These are phyloP conservation scores for Fusarium fracticaudum DNA, from an alignment of 2,329 filamentous ascomycete genomes.

Conservation along the genomic window DNA sequence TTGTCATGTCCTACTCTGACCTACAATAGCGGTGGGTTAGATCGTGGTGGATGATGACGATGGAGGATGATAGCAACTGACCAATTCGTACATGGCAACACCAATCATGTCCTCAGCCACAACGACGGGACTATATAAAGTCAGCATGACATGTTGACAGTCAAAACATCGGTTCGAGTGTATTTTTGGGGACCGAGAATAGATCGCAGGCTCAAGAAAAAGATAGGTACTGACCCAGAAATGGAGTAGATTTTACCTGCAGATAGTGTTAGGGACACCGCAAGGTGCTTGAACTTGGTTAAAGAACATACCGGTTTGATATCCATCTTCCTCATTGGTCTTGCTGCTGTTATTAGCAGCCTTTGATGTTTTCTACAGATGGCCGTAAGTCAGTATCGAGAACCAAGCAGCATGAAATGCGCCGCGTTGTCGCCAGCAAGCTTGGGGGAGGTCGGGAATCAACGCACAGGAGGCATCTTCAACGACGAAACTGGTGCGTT, in stretches of 20 bases:
- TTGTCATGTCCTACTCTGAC: constrained; percentile 92
- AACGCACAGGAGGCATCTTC: constrained; percentile 68
- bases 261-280: constrained; percentile 39
- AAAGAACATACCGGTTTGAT: constrained; percentile 51
- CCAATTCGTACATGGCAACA: constrained; percentile 99
- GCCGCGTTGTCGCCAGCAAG: constrained; percentile 23
- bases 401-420: constrained; percentile 19
- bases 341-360: constrained; percentile 44
- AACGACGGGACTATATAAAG: constrained; percentile 78
- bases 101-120: constrained; percentile 98
- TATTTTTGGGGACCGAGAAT: constrained; percentile 1
- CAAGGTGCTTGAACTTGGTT: constrained; percentile 19
- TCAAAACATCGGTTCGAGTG: constrained; percentile 2
- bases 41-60: constrained; percentile 1
- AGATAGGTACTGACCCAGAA: constrained; percentile 62
- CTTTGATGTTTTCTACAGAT: constrained; percentile 36
- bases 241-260: constrained; percentile 70
- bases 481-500: constrained; percentile 45
- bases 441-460: constrained; percentile 34
- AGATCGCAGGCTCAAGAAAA: background rate
- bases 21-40: constrained; percentile 53
- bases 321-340: constrained; percentile 49
- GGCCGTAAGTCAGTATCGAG: constrained; percentile 29
- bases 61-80: constrained; percentile 54
- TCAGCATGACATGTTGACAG: constrained; percentile 44